phyloP scores from a whole-genome alignment of 257 asterid species.

The Solanum dulcamara region DNA sequence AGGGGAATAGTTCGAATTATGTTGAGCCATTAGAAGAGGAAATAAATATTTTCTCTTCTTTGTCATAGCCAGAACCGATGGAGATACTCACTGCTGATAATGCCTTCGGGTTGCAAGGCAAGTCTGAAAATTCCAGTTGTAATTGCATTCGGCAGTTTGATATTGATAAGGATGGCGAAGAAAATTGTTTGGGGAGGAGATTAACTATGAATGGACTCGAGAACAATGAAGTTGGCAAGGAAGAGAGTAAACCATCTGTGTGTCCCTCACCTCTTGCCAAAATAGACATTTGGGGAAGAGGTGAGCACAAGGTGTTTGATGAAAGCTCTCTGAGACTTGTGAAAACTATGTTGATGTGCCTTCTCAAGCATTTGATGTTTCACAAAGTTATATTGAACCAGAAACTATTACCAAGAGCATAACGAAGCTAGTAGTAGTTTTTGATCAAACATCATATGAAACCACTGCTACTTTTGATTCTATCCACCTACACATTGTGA shows the following conservation, averaged over 20 bases:
- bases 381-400: background rate
- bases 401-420: background rate
- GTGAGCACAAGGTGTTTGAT: background rate
- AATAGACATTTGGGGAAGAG: no score
- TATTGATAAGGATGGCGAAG: background rate
- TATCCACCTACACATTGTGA: background rate
- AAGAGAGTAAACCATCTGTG: background rate
- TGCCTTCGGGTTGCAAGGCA: no score
- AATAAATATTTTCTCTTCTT: no score
- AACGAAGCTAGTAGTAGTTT: background rate
- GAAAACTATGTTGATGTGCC: background rate
- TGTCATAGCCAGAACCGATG: no score
- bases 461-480: background rate
- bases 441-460: background rate
- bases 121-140: no score
- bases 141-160: background rate
- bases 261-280: background rate
- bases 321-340: background rate
- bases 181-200: background rate
- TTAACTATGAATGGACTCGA: no score
- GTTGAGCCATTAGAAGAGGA: no score
- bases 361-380: background rate
- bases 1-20: no score
- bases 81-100: no score
- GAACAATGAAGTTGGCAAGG: background rate